Evolutionary conservation across 2,329 filamentous ascomycete genomes (phyloP), one percentile per base, ranked within the genome.

Genomic region (Sordariomycetes sp.): DNA sequence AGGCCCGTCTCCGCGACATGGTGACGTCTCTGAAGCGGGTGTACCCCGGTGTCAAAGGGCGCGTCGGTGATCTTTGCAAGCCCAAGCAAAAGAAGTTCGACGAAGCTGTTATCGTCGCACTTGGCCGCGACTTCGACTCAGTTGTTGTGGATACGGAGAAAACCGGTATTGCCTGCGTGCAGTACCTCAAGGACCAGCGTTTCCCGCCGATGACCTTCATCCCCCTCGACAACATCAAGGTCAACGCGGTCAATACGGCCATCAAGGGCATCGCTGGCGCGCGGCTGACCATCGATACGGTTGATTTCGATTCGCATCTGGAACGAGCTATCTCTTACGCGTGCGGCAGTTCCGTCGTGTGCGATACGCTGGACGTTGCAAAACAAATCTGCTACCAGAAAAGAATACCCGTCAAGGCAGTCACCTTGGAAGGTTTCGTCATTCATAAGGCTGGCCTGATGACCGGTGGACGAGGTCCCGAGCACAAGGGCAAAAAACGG

Each of bases 11-110:
- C 66, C 90, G 90, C 65, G 92, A 96, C 68, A 88, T 90, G 67
- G 86, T 97, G 37, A 85, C 86, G 12, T 86, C 89, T 35, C 78
- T 99, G 66, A 96, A 96, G 71, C 87, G 91, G 57, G 88, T 96
- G 62, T 96, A 91, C 65, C 90, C 91, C 1, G 93, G 93, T 53
- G 93, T 99, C 52, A 89, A 89, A 64, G 94, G 94, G 22, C 86
- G 93, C 53, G 83, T 97, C 53, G 90, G 90, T 62, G 90, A 96
- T 63, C 81, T 99, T 50, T 97, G 94, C 75, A 92, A 90, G 63
- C 93, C 94, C 1, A 97, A 97, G 72, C 90, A 97, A 74, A 97
- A 96, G 74, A 97, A 97, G 70, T 99, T 87, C 67, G 89, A 94
- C 62, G 90, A 94, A 64, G 94, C 94, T 53, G 89, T 99, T 62